These are phyloP conservation scores for Basipetospora chlamydospora DNA, from an alignment of 2,329 filamentous ascomycete species.

Conservation along the genomic window DNA sequence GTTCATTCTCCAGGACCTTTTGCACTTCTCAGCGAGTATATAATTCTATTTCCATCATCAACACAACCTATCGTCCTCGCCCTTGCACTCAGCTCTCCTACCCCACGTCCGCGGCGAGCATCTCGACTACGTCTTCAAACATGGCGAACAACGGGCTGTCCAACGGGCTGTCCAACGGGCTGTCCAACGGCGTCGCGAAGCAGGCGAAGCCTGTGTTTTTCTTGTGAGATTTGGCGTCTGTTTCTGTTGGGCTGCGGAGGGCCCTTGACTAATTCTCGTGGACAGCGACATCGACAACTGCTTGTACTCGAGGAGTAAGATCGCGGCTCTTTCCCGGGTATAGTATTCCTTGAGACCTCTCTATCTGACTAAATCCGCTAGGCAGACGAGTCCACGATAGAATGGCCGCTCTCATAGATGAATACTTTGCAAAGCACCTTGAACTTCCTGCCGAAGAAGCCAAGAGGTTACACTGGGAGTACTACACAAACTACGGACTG, in stretches of 20 bases:
- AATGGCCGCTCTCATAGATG: conserved; percentile 71
- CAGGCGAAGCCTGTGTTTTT: conserved; percentile 24
- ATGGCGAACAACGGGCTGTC: too few species aligned
- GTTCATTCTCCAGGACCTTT: too few species aligned
- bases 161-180: too few species aligned
- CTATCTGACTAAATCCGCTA: conserved; percentile 20
- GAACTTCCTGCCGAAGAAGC: conserved; percentile 63
- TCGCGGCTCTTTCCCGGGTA: not conserved
- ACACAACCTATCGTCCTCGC: too few species aligned
- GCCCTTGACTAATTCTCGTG: not conserved
- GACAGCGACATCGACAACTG: conserved; percentile 96
- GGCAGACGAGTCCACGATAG: conserved; percentile 71
- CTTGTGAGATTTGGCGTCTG: conserved; percentile 19
- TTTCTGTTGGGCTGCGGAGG: not conserved
- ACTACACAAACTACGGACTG: conserved; percentile 93
- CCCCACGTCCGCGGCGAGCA: too few species aligned
- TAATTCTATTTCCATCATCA: too few species aligned
- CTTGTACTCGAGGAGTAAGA: conserved; percentile 72
- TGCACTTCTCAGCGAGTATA: too few species aligned
- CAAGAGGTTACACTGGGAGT: conserved; percentile 72
- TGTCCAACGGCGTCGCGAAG: not conserved
- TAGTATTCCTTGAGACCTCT: not conserved
- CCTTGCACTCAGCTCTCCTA: too few species aligned
- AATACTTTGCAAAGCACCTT: conserved; percentile 53
- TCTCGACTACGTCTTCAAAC: too few species aligned